Evolutionary conservation across 73 alveolate species (phyloP), one percentile per base, ranked within the genome.

Genomic region (Paramecium octaurelia): DNA sequence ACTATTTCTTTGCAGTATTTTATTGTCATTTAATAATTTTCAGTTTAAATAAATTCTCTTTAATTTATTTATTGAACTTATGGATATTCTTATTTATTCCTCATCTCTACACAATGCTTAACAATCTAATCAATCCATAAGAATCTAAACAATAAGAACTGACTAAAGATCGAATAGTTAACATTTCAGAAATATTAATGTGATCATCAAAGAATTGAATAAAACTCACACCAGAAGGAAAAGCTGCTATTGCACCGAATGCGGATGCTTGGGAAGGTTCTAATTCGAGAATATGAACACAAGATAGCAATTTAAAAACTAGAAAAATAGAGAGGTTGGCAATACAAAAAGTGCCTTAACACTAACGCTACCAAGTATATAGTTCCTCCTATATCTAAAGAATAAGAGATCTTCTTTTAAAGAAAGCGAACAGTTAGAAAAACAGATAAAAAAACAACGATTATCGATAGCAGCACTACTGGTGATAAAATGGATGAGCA

Each of bases 311-410:
- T 73, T 29, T 24, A 18, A 20, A 73, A 40, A 29, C 59, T 4
- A 73, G 6, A 36, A 73, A 8, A 40, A 12, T 16, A 73, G 27
- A 35, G 14, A 31, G 18, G 3, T 8, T 14, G 42, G 0, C 4
- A 64, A 64, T 27, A 20, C 23, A 64, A 64, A 64, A 64, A 31
- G 27, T 11, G 46, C 50, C 9, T 64, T 64, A 10, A 12, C 46
- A 64, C 31, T 64, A 64, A 64, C 84, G 50, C 42, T 64, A 64
- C 84, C 84, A 64, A 64, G 84, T 64, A 64, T 64, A 23, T 16
- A 31, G 35, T 54, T 54, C 1, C 46, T 64, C 84, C 9, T 11
- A 64, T 27, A 31, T 12, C 46, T 64, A 31, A 64, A 64, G 84
- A 64, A 64, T 64, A 64, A 64, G 84, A 64, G 84, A 31, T 64